phyloP scores from a whole-genome alignment of 2,329 filamentous ascomycete species.

The Trichoderma atrobrunneum region DNA sequence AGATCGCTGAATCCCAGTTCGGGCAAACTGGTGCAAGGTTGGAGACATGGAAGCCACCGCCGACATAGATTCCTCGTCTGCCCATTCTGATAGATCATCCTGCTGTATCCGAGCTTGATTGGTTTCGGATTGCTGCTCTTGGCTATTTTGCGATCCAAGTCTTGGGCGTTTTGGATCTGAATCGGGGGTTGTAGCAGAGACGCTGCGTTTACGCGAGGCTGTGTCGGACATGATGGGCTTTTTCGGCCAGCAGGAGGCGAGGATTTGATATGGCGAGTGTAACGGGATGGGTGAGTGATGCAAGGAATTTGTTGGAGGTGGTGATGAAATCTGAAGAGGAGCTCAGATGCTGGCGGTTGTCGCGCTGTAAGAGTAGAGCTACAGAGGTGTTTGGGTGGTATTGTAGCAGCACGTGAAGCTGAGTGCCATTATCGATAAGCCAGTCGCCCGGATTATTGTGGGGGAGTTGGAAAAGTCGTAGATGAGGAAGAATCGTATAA shows the following conservation, averaged over 20 bases:
- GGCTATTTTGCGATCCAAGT: conserved; percentile 4
- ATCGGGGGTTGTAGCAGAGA: conserved; percentile 30
- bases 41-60: conserved; percentile 26
- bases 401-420: background rate
- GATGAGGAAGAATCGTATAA: background rate
- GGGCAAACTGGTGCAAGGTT: conserved; percentile 34
- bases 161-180: conserved; percentile 33
- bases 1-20: conserved; percentile 48
- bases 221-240: background rate
- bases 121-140: background rate
- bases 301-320: background rate
- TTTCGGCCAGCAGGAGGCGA: background rate
- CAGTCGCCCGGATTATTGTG: background rate
- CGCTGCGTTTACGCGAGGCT: conserved; percentile 40
- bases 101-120: background rate
- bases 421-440: background rate
- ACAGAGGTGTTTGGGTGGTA: background rate
- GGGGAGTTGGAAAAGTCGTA: background rate
- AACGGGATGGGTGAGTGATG: background rate
- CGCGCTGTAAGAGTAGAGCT: background rate
- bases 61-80: background rate
- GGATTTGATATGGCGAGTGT: background rate
- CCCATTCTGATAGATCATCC: background rate
- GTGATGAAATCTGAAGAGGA: background rate
- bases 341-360: background rate